Percentiles rank a stretch among this genome's conserved stretches.
phyloP scores from a whole-genome alignment of 306 rosid species.

The Lathyrus aphaca region DNA sequence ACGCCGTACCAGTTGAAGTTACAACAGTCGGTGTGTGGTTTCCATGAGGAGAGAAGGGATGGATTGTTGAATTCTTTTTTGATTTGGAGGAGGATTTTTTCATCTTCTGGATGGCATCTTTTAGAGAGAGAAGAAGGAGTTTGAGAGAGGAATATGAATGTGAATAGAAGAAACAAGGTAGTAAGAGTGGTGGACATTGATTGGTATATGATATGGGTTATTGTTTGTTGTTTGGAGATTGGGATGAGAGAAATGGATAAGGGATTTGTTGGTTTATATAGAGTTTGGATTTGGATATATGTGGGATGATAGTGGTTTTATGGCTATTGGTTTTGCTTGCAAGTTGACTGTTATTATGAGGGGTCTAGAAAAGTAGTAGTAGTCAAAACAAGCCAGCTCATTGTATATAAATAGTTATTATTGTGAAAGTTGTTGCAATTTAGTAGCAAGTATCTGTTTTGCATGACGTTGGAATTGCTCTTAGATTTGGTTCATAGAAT shows the following conservation, averaged over 20 bases:
- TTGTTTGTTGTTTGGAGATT: not conserved
- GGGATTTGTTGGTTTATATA: not conserved
- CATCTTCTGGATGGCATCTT: conserved; percentile 57
- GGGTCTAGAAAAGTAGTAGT: too few relatives aligned
- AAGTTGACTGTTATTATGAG: too few relatives aligned
- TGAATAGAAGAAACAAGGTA: not conserved
- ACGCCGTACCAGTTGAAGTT: conserved; percentile 45
- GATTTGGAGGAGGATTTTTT: conserved; percentile 34
- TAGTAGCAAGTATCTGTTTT: too few relatives aligned
- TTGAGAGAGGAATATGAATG: conserved; percentile 1
- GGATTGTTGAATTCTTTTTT: conserved; percentile 7
- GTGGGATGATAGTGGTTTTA: too few relatives aligned
- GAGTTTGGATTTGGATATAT: not conserved
- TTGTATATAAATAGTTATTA: too few relatives aligned
- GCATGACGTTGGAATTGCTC: too few relatives aligned
- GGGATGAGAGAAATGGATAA: not conserved
- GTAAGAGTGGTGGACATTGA: not conserved
- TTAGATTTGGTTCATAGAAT: too few relatives aligned
- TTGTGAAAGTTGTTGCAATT: too few relatives aligned
- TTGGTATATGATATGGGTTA: not conserved
- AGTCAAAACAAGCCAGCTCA: too few relatives aligned
- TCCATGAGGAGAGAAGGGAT: conserved; percentile 49
- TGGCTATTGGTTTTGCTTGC: too few relatives aligned
- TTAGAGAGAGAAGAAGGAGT: conserved; percentile 43
- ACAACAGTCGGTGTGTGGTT: conserved; percentile 56